These are phyloP conservation scores for Chiua virens DNA, from an alignment of 768 basidiomycete genomes.

Conservation along the genomic window DNA sequence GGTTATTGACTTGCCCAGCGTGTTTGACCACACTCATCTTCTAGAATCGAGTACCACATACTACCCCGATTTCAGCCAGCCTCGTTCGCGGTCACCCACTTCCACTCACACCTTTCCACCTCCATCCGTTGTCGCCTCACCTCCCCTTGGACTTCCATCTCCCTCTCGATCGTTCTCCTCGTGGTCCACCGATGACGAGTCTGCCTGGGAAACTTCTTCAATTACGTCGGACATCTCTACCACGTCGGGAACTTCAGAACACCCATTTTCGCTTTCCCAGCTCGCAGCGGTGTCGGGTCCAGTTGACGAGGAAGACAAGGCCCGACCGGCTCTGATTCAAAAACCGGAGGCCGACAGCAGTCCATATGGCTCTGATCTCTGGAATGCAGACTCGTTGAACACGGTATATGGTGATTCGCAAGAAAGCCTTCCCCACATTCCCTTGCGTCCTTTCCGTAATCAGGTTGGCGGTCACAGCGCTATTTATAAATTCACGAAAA, in stretches of 20 bases:
- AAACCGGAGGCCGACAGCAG: conserved; percentile 20
- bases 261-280: conserved; percentile 31
- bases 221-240: conserved; percentile 60
- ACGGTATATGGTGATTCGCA: conserved; percentile 48
- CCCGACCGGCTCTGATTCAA: background rate
- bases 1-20: background rate
- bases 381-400: conserved; percentile 37
- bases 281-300: conserved; percentile 17
- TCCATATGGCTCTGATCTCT: conserved; percentile 10
- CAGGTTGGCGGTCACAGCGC: conserved; percentile 97
- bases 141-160: conserved; percentile 13
- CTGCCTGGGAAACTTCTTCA: conserved; percentile 73
- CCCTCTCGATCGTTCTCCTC: conserved; percentile 43
- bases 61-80: conserved; percentile 6
- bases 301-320: conserved; percentile 16
- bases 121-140: conserved; percentile 19
- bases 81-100: conserved; percentile 40
- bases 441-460: conserved; percentile 92
- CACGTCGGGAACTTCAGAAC: conserved; percentile 43
- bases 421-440: conserved; percentile 80
- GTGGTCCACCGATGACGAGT: conserved; percentile 79
- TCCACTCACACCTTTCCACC: conserved; percentile 34
- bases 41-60: background rate
- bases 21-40: background rate
- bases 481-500: conserved; percentile 96